Evolutionary conservation across 805 yeast species (phyloP), one percentile per base, ranked within the genome.

Genomic region (Sugiyamaella americana): DNA sequence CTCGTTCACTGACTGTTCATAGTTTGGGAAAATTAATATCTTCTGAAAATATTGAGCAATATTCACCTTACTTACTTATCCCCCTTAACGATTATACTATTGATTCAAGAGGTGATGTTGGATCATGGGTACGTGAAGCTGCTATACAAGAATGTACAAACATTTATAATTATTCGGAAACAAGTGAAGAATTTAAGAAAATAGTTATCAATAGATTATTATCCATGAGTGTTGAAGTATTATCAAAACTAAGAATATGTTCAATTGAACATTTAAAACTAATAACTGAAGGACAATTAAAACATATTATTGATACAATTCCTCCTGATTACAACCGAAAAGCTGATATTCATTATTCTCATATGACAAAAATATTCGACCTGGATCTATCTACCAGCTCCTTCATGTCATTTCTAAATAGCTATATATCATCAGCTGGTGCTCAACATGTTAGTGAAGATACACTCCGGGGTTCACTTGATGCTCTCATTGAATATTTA

Each of bases 81-180:
- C 74, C 77, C 29, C 62, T 91, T 11, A 81, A 82, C 51, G 96
- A 89, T 56, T 87, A 88, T 60, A 78, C 95, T 0, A 66, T 75
- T 1, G 84, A 91, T 0, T 77, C 78, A 22, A 84, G 86, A 58
- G 98, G 98, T 6, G 98, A 89, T 65, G 89, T 88, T n/a, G 98
- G 98, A 1, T 77, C 86, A 40, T 74, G 79, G 55, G 75, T 87
- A 1, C 67, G 98, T 40, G 52, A 59, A 1, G 72, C 81, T 0
- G 68, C 81, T 1, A 59, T 84, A 2, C 32, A 54, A 4, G 56
- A 79, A 2, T 41, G 47, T 18, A 22, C 18, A 53, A 1, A 69
- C 73, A 51, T 34, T 56, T 2, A 41, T 43, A 0, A 21, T 22
- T 17, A 57, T 63, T 35, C 37, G 39, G 20, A 42, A 16, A 5